phyloP scores from a whole-genome alignment of 1,284 basidiomycete species.

The Violaceomyces palustris region DNA sequence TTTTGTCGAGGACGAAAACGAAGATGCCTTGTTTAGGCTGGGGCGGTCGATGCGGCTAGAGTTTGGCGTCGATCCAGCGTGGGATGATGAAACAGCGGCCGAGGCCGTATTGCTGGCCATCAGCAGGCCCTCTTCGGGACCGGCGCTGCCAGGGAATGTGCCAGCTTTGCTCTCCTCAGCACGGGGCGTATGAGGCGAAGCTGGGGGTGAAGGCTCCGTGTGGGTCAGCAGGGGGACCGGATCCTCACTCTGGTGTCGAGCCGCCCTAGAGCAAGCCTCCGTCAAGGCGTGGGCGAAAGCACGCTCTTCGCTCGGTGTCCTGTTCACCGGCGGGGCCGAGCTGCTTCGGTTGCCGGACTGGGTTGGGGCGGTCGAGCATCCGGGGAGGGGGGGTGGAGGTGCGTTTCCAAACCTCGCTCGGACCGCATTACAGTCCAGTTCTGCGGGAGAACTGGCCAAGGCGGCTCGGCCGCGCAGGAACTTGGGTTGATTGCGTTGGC shows the following conservation, averaged over 20 bases:
- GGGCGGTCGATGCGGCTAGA: background rate
- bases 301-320: background rate
- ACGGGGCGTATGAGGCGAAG: no score
- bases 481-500: slow-evolving; percentile 23
- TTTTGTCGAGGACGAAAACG: background rate
- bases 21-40: background rate
- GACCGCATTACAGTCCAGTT: slow-evolving; percentile 11
- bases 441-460: slow-evolving; percentile 1
- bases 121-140: no score
- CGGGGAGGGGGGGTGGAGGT: slow-evolving; percentile 26
- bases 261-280: no score
- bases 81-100: no score
- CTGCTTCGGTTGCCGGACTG: slow-evolving; percentile 12
- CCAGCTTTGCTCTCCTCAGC: no score
- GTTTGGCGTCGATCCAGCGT: background rate
- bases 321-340: slow-evolving; percentile 1
- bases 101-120: no score
- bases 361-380: slow-evolving; percentile 6
- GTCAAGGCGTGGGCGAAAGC: no score
- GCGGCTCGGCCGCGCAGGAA: slow-evolving; percentile 16
- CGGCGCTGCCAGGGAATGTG: no score
- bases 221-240: slow-evolving; percentile 19
- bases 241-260: no score
- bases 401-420: slow-evolving; percentile 29
- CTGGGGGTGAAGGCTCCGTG: slow-evolving; percentile 23